These are phyloP conservation scores for Rosa lucieae DNA, from an alignment of 306 rosid species.

Conservation along the genomic window DNA sequence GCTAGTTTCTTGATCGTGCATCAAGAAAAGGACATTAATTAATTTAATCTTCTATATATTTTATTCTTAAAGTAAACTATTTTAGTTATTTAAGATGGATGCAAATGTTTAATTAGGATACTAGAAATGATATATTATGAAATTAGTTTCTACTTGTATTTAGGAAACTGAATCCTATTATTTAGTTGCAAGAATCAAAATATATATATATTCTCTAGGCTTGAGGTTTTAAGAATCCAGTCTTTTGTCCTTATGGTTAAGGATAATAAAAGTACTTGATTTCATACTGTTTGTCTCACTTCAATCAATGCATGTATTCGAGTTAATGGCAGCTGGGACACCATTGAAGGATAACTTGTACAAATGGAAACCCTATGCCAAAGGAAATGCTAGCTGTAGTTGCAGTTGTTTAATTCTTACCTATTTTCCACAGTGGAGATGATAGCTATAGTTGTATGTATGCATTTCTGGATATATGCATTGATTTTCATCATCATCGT, in stretches of 20 bases:
- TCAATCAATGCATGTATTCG: conserved; percentile 11
- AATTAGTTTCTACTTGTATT: not conserved
- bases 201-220: conserved; percentile 4
- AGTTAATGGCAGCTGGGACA: not conserved
- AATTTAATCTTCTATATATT: not conserved
- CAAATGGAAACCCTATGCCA: not conserved
- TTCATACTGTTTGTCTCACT: conserved; percentile 11
- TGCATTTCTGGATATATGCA: not conserved
- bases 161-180: not conserved
- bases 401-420: not conserved
- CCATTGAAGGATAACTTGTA: not conserved
- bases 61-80: not conserved
- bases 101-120: conserved; percentile 8
- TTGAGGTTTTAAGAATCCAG: conserved; percentile 12
- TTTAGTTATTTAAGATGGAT: conserved; percentile 1
- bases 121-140: not conserved
- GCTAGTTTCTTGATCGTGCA: conserved; percentile 34
- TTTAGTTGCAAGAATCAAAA: not conserved
- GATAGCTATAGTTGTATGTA: not conserved
- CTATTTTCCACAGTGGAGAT: not conserved
- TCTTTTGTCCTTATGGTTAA: conserved; percentile 3
- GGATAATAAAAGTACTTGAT: not conserved
- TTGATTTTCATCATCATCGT: not conserved
- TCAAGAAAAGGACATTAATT: conserved; percentile 23
- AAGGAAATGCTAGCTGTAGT: conserved; percentile 3